phyloP scores from a whole-genome alignment of 148 eudicot species.

The Polygonum maritimum region DNA sequence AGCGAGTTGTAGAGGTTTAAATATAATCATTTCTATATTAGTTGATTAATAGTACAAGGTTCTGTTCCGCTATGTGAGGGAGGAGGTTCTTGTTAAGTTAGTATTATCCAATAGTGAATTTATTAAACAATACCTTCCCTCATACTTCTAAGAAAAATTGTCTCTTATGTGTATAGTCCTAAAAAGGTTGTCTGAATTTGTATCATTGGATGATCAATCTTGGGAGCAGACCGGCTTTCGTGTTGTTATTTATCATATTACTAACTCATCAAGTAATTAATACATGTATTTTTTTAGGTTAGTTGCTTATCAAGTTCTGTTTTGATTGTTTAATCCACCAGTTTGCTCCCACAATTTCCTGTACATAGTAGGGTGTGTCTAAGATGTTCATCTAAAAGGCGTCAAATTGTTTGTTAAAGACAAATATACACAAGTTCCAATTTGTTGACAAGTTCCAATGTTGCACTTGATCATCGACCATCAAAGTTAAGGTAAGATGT shows the following conservation, averaged over 20 bases:
- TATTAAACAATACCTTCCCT: not conserved
- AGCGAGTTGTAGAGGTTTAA: too few species aligned
- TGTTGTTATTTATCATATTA: not conserved
- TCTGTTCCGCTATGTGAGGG: not conserved
- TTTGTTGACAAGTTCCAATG: not conserved
- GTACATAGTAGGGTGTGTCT: not conserved
- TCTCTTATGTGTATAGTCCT: not conserved
- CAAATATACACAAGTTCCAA: not conserved
- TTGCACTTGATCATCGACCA: not conserved
- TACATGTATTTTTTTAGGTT: not conserved
- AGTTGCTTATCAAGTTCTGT: not conserved
- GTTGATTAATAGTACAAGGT: not conserved
- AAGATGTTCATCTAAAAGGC: not conserved
- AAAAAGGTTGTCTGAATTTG: not conserved
- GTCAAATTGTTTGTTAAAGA: not conserved
- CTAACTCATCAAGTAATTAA: not conserved
- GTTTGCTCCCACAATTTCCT: not conserved
- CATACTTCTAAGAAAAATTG: not conserved
- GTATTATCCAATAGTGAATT: not conserved
- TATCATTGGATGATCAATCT: not conserved
- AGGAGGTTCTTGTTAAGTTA: not conserved
- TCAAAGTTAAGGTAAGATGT: too few species aligned
- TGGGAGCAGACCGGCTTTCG: not conserved
- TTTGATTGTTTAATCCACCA: not conserved
- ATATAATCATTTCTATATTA: too few species aligned